Evolutionary conservation across 2,329 filamentous ascomycete species (phyloP).

Genomic region (Venturia aucupariae): DNA sequence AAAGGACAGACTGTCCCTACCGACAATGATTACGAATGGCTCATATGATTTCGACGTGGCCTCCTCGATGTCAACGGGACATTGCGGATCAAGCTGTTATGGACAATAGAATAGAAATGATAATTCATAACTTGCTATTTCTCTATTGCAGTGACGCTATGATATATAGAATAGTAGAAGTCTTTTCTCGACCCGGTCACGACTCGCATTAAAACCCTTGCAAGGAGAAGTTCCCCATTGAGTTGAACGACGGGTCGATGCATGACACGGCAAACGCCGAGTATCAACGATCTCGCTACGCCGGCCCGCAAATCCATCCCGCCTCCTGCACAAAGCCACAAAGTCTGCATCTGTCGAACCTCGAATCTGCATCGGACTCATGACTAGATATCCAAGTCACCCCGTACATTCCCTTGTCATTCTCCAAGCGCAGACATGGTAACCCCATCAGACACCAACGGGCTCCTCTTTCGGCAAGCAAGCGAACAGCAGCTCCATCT

Average conservation of each 20-base stretch:
- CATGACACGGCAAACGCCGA: neutral
- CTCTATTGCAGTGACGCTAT: too few relatives aligned
- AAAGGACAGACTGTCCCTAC: too few relatives aligned
- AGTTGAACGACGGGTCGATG: neutral
- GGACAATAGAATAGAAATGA: too few relatives aligned
- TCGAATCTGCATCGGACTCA: neutral
- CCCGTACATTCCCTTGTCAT: neutral
- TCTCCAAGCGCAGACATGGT: neutral
- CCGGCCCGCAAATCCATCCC: neutral
- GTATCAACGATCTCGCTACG: neutral
- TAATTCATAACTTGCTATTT: too few relatives aligned
- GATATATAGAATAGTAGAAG: too few relatives aligned
- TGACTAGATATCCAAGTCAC: neutral
- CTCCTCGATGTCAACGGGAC: neutral
- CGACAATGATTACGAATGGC: too few relatives aligned
- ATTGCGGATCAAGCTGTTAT: too few relatives aligned
- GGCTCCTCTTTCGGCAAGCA: neutral
- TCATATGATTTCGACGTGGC: neutral
- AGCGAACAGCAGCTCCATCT: neutral
- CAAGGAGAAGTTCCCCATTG: neutral
- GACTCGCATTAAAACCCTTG: neutral
- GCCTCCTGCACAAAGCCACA: neutral
- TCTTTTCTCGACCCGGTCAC: too few relatives aligned
- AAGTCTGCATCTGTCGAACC: neutral
- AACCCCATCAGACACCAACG: neutral